phyloP scores from a whole-genome alignment of 495 filamentous ascomycete genomes.

The Letharia lupina region DNA sequence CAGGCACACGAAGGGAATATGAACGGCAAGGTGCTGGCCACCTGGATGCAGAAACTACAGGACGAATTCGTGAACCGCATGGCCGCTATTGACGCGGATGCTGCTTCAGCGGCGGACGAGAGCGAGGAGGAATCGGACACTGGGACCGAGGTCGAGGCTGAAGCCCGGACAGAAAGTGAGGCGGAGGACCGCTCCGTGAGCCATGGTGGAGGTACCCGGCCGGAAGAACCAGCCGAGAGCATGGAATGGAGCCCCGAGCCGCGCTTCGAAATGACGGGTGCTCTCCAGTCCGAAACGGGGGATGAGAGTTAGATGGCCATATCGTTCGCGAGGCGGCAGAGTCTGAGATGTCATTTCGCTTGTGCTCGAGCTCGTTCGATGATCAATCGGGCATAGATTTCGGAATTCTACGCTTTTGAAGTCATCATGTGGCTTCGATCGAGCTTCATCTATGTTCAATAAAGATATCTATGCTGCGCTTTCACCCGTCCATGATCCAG shows the following conservation, averaged over 20 bases:
- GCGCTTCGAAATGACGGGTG: conserved; percentile 17
- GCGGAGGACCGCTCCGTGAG: background rate
- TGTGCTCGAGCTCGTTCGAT: background rate
- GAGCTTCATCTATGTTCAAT: too few species aligned
- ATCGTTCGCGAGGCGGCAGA: background rate
- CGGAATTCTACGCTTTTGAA: too few species aligned
- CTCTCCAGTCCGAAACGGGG: conserved; percentile 8
- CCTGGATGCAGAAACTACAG: conserved; percentile 63
- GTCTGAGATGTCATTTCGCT: background rate
- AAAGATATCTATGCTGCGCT: too few species aligned
- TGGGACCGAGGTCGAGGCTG: background rate
- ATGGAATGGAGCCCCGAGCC: background rate
- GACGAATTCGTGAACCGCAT: conserved; percentile 69
- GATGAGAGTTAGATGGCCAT: background rate
- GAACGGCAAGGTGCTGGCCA: conserved; percentile 51
- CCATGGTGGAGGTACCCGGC: background rate
- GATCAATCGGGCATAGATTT: too few species aligned
- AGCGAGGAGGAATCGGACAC: conserved; percentile 15
- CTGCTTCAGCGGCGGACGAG: conserved; percentile 14
- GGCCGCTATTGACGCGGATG: conserved; percentile 48
- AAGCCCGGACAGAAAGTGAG: background rate
- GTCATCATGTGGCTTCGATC: too few species aligned
- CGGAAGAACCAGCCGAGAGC: background rate
- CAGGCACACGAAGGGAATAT: conserved; percentile 62
- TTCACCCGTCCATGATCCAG: too few species aligned